Percentiles rank a stretch among this genome's conserved stretches.
phyloP scores from a whole-genome alignment of 768 basidiomycete genomes.

The Mycena pura region DNA sequence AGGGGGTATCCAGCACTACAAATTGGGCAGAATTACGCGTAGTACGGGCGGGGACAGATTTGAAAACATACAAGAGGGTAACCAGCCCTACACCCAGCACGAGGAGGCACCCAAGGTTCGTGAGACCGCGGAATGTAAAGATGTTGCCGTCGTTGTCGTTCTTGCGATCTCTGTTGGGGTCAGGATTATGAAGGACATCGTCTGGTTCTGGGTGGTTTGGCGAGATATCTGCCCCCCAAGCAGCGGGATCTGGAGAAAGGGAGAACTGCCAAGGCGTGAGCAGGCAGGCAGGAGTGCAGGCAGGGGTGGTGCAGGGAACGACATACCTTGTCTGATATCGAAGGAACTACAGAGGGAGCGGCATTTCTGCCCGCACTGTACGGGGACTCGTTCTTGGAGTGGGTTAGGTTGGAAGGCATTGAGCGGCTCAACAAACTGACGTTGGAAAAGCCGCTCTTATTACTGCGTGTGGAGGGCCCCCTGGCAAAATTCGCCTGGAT shows the following conservation, averaged over 20 bases:
- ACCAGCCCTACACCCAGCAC: slow-evolving; percentile 60
- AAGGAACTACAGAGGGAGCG: slow-evolving; percentile 39
- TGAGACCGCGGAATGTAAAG: slow-evolving; percentile 72
- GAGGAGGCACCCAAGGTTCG: slow-evolving; percentile 74
- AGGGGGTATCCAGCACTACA: slow-evolving; percentile 69
- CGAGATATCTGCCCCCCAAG: slow-evolving; percentile 74
- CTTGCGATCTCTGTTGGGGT: slow-evolving; percentile 66
- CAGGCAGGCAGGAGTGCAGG: background rate
- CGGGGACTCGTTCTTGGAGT: slow-evolving; percentile 46
- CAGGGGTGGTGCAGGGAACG: background rate
- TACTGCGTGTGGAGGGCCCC: slow-evolving; percentile 45
- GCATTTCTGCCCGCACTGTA: slow-evolving; percentile 40
- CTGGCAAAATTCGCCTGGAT: slow-evolving; percentile 53
- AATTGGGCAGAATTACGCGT: background rate
- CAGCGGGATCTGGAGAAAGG: slow-evolving; percentile 73
- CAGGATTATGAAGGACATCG: slow-evolving; percentile 77
- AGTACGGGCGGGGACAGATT: slow-evolving; percentile 5
- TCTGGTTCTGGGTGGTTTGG: slow-evolving; percentile 64
- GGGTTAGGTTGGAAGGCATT: background rate
- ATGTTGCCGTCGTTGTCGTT: slow-evolving; percentile 65
- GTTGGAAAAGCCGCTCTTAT: slow-evolving; percentile 47
- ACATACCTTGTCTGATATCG: slow-evolving; percentile 66
- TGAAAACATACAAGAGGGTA: slow-evolving; percentile 61
- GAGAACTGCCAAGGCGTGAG: slow-evolving; percentile 57
- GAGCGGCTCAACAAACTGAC: slow-evolving; percentile 38